Base-by-base conservation (phyloP, 192 early-diverging fungal species). In the Rhizophagus sp. region DNA sequence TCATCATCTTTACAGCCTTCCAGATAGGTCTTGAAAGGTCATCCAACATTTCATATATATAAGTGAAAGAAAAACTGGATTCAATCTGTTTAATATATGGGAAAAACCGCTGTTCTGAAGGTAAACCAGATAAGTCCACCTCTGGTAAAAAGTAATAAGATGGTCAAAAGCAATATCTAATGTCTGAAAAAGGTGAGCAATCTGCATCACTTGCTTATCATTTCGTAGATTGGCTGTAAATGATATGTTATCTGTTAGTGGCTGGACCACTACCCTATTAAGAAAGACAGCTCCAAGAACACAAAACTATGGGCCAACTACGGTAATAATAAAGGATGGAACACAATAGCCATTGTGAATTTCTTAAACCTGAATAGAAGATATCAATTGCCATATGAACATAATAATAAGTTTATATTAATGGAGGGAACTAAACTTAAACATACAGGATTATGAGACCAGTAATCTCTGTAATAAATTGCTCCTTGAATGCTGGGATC, bases 261-360 rank as follows among this genome's bases (percentile, higher is more conserved):
- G 70, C 70, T 72, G 70, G 15, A 72, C 70, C 2, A 72, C 39
- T 41, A 44, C 41, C 22, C 41, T 72, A n/a, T 41, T 44, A 44
- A 72, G 70, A 7, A 72, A 44, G 39, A 72, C 36, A 41, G 34
- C 70, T 30, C 70, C 70, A 22, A 72, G 36, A 41, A 72, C 7
- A 44, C 70, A 72, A 17, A 72, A 11, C 70, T 39, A 72, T 30
- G 27, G 27, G 27, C 27, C 27, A 30, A 1, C 27, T 30, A 30
- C 27, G 27, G 27, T 30, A 1, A 30, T 30, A 30, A 30, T 30
- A 1, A 30, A 30, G 27, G 27, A 30, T 30, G 27, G 27, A 30
- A 30, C 27, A 1, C 27, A 30, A 30, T 1, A 30, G 27, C 27
- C 1, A 30, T 30, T 30, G 0, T 1, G 27, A 30, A 30, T 30